Evolutionary conservation across 2,329 filamentous ascomycete genomes (phyloP).

Genomic region (Hymenoscyphus occultus): DNA sequence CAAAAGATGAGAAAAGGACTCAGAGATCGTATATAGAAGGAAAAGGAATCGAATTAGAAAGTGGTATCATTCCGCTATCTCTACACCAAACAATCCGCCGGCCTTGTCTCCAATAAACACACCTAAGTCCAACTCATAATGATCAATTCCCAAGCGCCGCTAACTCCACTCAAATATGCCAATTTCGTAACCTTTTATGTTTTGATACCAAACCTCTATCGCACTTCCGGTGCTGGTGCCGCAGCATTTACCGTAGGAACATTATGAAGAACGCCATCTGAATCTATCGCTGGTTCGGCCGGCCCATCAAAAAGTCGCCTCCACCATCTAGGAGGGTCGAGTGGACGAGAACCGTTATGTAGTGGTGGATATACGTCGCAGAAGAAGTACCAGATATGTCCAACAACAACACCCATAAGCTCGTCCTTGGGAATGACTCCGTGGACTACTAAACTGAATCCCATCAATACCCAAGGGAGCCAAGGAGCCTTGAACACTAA

Average conservation of each 20-base stretch:
- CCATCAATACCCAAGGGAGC: constrained; percentile 92
- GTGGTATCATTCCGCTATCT: constrained; percentile 25
- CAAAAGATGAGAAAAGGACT: background rate
- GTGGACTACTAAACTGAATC: constrained; percentile 87
- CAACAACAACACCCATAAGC: constrained; percentile 90
- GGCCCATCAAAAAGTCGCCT: constrained; percentile 71
- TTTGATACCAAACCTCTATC: constrained; percentile 24
- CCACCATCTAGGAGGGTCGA: constrained; percentile 92
- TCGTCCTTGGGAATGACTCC: constrained; percentile 90
- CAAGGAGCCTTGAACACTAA: constrained; percentile 92
- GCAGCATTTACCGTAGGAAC: constrained; percentile 59
- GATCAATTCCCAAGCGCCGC: constrained; percentile 2
- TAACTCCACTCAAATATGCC: constrained; percentile 17
- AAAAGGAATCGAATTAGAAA: constrained; percentile 2
- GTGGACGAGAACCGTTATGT: constrained; percentile 76
- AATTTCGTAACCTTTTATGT: constrained; percentile 2
- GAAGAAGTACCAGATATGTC: constrained; percentile 98
- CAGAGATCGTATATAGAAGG: background rate
- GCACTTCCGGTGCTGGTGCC: constrained; percentile 39
- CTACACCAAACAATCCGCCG: background rate
- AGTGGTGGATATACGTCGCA: constrained; percentile 92
- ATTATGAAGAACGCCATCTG: constrained; percentile 54
- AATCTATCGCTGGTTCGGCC: constrained; percentile 50
- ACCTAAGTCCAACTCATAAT: background rate
- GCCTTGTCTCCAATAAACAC: constrained; percentile 6